Base-by-base conservation (phyloP, 2,329 filamentous ascomycete genomes). In the Aspergillus clavatus region DNA sequence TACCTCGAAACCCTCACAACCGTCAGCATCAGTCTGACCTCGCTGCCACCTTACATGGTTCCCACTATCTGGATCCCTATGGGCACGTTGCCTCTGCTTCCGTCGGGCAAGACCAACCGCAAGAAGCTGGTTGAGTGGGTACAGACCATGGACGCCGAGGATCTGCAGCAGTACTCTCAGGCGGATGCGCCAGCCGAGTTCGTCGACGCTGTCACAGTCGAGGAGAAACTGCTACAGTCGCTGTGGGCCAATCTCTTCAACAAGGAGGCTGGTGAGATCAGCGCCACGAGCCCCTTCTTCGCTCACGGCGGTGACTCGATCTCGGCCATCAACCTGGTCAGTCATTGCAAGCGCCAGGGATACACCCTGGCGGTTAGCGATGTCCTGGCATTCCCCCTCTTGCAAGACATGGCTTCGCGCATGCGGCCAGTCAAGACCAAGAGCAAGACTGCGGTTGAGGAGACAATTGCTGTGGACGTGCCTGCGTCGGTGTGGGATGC, bases 281-380 rank as follows among this genome's bases (percentile, higher is more conserved):
- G 40, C 22, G 35, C 23, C 18, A 42, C 37, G 7, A 38, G 28
- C 16, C 41, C 38, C 14, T 55, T 55, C 38, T 45, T 42, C 14
- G 27, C 36, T 7, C 27, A 41, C 26, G 53, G 53, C 31, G 53
- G 53, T 19, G 51, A 56, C 38, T 56, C 53, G 14, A 54, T 56
- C 35, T 31, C 49, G 7, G 53, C 51, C 5, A 46, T 56, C 12
- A 49, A 47, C 31, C 46, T 56, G 23, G 53, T 45, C 24, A 53
- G 42, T 22, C 35, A 38, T 19, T 26, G 31, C 37, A 43, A 45
- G n/a, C 42, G 37, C 19, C 27, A 35, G 4, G 46, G 45, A 7
- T 49, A 49, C n/a, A 31, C 37, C 18, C 38, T 56, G n/a, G 35
- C 44, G 33, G 52, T 54, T 21, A 52, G 44, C 24, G 50, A 52